These are phyloP conservation scores for Lagerstroemia speciosa DNA, from an alignment of 345 rosid species.

Conservation along the genomic window DNA sequence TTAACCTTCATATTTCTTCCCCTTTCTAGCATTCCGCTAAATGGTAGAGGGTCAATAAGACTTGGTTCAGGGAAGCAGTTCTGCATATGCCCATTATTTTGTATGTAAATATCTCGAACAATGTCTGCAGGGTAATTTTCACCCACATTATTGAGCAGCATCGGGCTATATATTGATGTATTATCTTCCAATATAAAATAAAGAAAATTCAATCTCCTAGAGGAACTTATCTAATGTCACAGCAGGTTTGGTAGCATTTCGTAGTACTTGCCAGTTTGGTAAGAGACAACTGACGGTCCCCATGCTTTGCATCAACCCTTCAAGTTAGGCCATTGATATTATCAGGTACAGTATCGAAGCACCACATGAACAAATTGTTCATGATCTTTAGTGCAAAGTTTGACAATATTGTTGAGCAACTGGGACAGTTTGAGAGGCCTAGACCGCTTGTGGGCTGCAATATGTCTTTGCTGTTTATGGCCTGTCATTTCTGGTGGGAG, in stretches of 20 bases:
- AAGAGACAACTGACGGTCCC: neutral
- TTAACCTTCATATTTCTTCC: neutral
- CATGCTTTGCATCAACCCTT: conserved; percentile 4
- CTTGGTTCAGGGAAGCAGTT: neutral
- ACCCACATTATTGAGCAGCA: neutral
- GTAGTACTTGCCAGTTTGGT: conserved; percentile 1
- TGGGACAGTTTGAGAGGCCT: neutral
- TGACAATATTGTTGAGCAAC: neutral
- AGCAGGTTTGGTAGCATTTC: neutral
- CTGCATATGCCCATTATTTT: too few relatives aligned
- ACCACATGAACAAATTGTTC: neutral
- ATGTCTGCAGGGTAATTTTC: neutral
- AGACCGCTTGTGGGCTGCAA: neutral
- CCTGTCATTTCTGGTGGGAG: neutral
- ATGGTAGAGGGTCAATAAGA: neutral
- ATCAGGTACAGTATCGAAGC: neutral
- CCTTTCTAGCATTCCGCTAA: neutral
- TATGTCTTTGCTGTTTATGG: too few relatives aligned
- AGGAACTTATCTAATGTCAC: neutral
- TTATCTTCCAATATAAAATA: neutral
- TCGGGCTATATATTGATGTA: neutral
- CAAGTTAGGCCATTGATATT: neutral
- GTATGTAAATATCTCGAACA: too few relatives aligned
- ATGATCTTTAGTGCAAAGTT: neutral
- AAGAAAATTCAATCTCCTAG: neutral